Conservation (phyloP, 2,329 filamentous ascomycete genomes). For the Diaporthe vexans region DNA sequence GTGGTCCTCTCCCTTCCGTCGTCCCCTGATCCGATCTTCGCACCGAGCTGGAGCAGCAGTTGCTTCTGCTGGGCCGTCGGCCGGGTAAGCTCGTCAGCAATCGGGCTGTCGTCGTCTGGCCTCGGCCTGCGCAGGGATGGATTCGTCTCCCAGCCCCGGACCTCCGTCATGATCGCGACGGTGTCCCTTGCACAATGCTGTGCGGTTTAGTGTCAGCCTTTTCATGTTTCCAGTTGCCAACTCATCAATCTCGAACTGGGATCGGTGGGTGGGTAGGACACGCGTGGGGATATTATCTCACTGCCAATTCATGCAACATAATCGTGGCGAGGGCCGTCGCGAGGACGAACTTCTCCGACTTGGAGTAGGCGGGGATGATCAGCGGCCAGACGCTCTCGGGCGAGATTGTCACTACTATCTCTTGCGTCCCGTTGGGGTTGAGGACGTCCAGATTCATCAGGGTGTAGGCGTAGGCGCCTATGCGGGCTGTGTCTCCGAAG, state of each 20-base stretch:
- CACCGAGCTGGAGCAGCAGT: neutral
- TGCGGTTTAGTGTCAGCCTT: neutral
- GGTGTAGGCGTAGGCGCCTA: neutral
- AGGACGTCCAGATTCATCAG: neutral
- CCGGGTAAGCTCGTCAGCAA: neutral
- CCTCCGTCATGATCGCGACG: neutral
- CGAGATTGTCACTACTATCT: neutral
- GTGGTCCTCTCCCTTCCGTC: neutral
- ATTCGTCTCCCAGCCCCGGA: neutral
- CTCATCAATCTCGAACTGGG: too few relatives aligned
- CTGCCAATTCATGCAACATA: slow-evolving; percentile 15
- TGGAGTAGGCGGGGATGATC: neutral
- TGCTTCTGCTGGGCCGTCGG: neutral
- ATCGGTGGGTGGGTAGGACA: too few relatives aligned
- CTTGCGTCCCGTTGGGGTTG: neutral
- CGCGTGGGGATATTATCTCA: neutral
- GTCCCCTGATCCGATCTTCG: neutral
- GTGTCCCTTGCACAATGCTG: neutral
- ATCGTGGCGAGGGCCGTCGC: neutral
- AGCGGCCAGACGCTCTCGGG: neutral
- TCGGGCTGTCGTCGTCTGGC: neutral
- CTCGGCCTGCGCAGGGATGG: neutral
- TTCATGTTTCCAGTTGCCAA: too few relatives aligned
- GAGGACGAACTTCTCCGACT: slow-evolving; percentile 1
- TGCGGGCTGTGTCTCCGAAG: neutral